Evolutionary conservation across 257 asterid genomes (phyloP), one percentile per base, ranked within the genome.

Genomic region (Gentiana straminea): DNA sequence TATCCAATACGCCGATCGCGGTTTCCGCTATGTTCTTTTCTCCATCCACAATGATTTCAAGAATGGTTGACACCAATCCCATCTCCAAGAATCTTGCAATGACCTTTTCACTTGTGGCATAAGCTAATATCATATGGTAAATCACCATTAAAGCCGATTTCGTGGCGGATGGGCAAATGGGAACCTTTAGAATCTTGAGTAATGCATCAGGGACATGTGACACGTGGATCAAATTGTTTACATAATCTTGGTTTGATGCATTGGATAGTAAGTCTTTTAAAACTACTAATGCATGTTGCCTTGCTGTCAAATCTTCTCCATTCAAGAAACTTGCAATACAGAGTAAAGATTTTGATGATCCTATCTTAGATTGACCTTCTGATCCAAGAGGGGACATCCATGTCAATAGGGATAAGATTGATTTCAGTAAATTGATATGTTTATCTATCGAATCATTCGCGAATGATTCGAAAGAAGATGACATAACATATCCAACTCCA

Each of bases 1-100:
- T 35, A 51, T 89, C 89, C 66, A 89, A 55, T 5, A 85, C 83
- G 1, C 64, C 78, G 7, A 89, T 63, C 5, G 79, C 85, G 63
- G 64, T 83, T 64, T 85, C 89, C 8, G 79, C 62, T 5, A 69
- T 56, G 46, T 79, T 52, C 38, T 75, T 83, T 32, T 77, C 84
- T 4, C 82, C 84, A 32, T 79, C 94, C 6, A 85, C 94, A 2
- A 89, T 86, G 15, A 73, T 66, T 51, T 89, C 94, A 5, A 89
- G 79, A 35, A 85, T 8, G 68, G 64, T 55, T 8, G 78, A 73
- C 8, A 77, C 61, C n/a, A 89, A 15, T n/a, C 94, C 95, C 62
- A 73, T 41, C 49, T 74, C 68, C 12, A 77, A 68, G 24, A 88
- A 72, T 13, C 52, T 65, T 8, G 52, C n/a, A 4, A 70, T 53